A percentile compares a stretch with the other conserved stretches of the same genome.
Evolutionary conservation across 306 rosid genomes (phyloP).

Genomic region (Trifolium fragiferum): DNA sequence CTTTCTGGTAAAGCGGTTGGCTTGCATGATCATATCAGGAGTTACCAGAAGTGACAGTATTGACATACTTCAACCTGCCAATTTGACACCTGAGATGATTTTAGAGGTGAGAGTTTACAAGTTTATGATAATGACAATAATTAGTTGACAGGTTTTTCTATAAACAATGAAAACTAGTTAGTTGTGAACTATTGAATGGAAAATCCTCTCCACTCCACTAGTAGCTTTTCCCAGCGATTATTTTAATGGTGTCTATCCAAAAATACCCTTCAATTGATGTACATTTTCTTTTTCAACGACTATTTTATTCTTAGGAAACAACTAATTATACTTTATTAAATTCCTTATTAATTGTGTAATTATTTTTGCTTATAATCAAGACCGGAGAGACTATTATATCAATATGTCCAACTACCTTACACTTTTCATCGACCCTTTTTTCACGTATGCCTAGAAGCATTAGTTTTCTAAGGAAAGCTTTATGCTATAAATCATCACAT

Average conservation of each 20-base stretch:
- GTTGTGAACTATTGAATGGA: neutral
- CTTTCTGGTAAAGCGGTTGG: constrained; percentile 83
- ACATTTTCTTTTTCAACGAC: neutral
- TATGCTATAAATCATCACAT: neutral
- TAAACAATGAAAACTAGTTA: constrained; percentile 13
- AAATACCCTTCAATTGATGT: neutral
- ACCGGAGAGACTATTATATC: neutral
- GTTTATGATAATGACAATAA: constrained; percentile 21
- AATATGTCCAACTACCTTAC: neutral
- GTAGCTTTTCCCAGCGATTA: neutral
- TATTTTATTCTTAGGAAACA: neutral
- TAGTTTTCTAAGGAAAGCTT: constrained; percentile 19
- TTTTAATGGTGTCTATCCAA: neutral
- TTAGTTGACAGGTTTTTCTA: constrained; percentile 17
- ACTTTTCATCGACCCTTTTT: neutral
- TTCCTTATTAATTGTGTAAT: neutral
- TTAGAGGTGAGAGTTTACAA: constrained; percentile 52
- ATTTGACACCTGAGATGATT: constrained; percentile 65
- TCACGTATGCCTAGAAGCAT: neutral
- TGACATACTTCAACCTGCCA: constrained; percentile 90
- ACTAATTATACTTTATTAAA: neutral
- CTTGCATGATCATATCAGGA: constrained; percentile 87
- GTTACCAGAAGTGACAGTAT: constrained; percentile 62
- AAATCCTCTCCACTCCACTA: too few relatives aligned
- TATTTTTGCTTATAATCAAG: neutral